Evolutionary conservation across 169 alveolate species (phyloP), one percentile per base, ranked within the genome.

Genomic region (Cryptosporidium meleagridis): DNA sequence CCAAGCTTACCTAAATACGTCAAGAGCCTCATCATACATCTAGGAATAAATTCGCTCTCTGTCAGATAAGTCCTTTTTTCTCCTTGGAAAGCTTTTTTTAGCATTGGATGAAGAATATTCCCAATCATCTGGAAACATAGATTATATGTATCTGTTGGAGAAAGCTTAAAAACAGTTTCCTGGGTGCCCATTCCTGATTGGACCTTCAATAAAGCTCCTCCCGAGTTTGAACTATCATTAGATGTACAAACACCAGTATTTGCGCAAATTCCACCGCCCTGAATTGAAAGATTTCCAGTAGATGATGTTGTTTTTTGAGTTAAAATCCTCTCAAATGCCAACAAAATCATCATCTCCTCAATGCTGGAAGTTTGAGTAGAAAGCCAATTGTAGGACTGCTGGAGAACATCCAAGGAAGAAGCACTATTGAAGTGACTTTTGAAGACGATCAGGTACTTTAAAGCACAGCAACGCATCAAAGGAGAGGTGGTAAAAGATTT

Each of bases 381-480:
- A 16, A 80, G 48, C 89, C 89, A 80, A 48, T 65, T 41, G 59
- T 59, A 80, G 23, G 89, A 59, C 55, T 80, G 80, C 53, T 80
- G 61, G 18, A 80, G 67, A 41, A 80, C 44, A n/a, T 59, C 73
- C 75, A 80, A 26, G 21, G 89, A 61, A 44, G 62, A 31, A 12
- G 2, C 45, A 23, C 23, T 45, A 29, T 35, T 59, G 70, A 80
- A 80, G 8, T 80, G 89, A n/a, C 31, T 26, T 18, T 70, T 59
- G 44, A 80, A 80, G 18, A 80, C 89, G 4, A 80, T 80, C 23
- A 80, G 29, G 37, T 80, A 80, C 51, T 80, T 80, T 62, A 80
- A 80, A 31, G 89, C 73, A 45, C 89, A 80, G 41, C 89, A 80
- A 48, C 89, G 73, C 89, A 80, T 62, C 48, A 80, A 39, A 23